Evolutionary conservation across 192 early-diverging fungal genomes (phyloP).

Genomic region (Coemansia sp.): DNA sequence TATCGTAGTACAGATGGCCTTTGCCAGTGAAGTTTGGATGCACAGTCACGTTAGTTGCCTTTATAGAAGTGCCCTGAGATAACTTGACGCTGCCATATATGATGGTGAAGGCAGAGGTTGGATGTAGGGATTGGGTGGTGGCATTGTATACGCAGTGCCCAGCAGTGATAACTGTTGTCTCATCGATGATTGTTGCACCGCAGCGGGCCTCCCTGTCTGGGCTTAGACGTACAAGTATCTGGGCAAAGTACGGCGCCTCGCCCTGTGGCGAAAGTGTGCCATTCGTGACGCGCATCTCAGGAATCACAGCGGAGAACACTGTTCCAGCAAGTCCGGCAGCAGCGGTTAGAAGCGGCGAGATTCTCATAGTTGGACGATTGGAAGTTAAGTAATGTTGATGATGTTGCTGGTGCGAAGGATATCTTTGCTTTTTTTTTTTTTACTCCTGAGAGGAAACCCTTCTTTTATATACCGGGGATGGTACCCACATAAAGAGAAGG

Average conservation of each 20-base stretch:
- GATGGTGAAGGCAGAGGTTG: constrained; percentile 11
- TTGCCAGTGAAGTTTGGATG: constrained; percentile 28
- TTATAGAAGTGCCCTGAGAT: constrained; percentile 10
- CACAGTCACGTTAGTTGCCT: constrained; percentile 17
- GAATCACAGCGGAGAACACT: not conserved
- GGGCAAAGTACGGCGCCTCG: constrained; percentile 32
- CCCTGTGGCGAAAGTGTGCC: constrained; percentile 35
- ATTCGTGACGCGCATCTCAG: constrained; percentile 42
- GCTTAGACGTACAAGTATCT: constrained; percentile 8
- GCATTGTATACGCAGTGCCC: constrained; percentile 34
- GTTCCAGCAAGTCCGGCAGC: not conserved
- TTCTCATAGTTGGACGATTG: not conserved
- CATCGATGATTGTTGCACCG: constrained; percentile 46
- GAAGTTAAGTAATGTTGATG: too few relatives aligned
- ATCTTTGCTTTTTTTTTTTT: too few relatives aligned
- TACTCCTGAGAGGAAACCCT: too few relatives aligned
- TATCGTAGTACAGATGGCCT: constrained; percentile 28
- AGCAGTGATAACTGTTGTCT: constrained; percentile 39
- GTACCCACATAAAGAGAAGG: too few relatives aligned
- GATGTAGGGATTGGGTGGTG: not conserved
- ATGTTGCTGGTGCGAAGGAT: too few relatives aligned
- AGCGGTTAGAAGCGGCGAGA: not conserved
- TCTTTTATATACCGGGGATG: too few relatives aligned
- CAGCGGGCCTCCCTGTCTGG: constrained; percentile 20
- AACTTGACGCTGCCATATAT: constrained; percentile 27